A percentile compares a stretch with the other conserved stretches of the same genome.
Evolutionary conservation across 306 rosid species (phyloP).

Genomic region (Canavalia gladiata): DNA sequence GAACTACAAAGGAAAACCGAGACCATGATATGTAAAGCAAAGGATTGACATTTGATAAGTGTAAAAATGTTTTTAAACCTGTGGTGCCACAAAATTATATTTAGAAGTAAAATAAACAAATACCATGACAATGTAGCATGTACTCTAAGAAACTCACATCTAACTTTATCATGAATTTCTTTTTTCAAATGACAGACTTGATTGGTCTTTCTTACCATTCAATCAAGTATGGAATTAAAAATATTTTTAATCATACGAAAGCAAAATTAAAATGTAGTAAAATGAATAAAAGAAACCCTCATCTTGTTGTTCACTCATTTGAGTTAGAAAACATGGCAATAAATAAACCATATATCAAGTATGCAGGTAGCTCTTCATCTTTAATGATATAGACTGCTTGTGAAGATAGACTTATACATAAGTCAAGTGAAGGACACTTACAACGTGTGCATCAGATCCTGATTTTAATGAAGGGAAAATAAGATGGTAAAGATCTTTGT

Average conservation of each 20-base stretch:
- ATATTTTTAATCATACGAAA: slow-evolving; percentile 33
- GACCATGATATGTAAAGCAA: slow-evolving; percentile 16
- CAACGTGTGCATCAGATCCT: slow-evolving; percentile 89
- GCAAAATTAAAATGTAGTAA: slow-evolving; percentile 6
- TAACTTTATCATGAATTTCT: slow-evolving; percentile 24
- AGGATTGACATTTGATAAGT: not conserved
- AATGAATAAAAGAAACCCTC: slow-evolving; percentile 25
- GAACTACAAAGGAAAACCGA: slow-evolving; percentile 1
- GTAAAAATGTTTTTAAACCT: not conserved
- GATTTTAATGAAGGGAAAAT: slow-evolving; percentile 93
- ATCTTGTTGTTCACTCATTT: slow-evolving; percentile 19
- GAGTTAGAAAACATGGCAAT: slow-evolving; percentile 15
- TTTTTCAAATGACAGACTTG: not conserved
- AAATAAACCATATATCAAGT: slow-evolving; percentile 15
- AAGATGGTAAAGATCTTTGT: slow-evolving; percentile 91
- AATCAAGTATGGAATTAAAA: slow-evolving; percentile 30
- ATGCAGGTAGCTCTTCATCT: slow-evolving; percentile 40
- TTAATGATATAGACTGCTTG: slow-evolving; percentile 35
- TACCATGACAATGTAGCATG: slow-evolving; percentile 15
- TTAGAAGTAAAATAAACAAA: slow-evolving; percentile 8
- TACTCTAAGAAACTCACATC: slow-evolving; percentile 3
- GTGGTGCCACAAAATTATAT: not conserved
- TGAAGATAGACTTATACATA: slow-evolving; percentile 29
- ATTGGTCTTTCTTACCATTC: slow-evolving; percentile 26
- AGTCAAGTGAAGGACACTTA: slow-evolving; percentile 60